A percentile compares a stretch with the other conserved stretches of the same genome.
phyloP scores from a whole-genome alignment of 2,329 filamentous ascomycete genomes.

The Apiospora phragmitis region DNA sequence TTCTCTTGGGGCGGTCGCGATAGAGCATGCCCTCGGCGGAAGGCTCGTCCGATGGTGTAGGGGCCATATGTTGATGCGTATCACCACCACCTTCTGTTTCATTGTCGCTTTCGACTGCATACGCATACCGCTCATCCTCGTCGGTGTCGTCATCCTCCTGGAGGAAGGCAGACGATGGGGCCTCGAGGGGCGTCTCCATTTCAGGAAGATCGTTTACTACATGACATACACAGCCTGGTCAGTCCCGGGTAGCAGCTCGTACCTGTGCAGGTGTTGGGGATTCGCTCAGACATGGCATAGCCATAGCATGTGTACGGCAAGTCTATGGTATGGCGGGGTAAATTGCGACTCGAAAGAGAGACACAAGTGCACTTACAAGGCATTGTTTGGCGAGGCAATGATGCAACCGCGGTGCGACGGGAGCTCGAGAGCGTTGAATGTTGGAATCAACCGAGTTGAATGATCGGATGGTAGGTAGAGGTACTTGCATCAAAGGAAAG shows the following conservation, averaged over 20 bases:
- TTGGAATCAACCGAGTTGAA: neutral
- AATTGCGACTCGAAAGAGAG: neutral
- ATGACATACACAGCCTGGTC: neutral
- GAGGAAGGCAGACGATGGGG: slow-evolving; percentile 35
- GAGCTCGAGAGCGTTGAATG: neutral
- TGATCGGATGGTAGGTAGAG: neutral
- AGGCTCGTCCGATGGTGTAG: slow-evolving; percentile 27
- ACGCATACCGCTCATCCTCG: slow-evolving; percentile 34
- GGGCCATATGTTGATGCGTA: slow-evolving; percentile 20
- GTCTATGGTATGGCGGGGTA: neutral
- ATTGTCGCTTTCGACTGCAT: slow-evolving; percentile 32
- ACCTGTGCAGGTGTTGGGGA: neutral
- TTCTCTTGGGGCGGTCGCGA: slow-evolving; percentile 65
- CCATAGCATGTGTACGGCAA: neutral
- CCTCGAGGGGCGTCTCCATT: slow-evolving; percentile 31
- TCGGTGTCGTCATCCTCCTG: slow-evolving; percentile 37
- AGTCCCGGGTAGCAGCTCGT: neutral
- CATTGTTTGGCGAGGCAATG: neutral
- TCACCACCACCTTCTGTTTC: slow-evolving; percentile 30
- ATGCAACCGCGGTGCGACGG: neutral
- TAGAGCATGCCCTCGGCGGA: slow-evolving; percentile 56
- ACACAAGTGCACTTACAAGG: neutral
- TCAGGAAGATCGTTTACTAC: neutral
- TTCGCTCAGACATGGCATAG: neutral
- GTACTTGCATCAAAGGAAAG: neutral